These are phyloP conservation scores for Collybiopsis confluens DNA, from an alignment of 768 basidiomycete species.

Conservation along the genomic window DNA sequence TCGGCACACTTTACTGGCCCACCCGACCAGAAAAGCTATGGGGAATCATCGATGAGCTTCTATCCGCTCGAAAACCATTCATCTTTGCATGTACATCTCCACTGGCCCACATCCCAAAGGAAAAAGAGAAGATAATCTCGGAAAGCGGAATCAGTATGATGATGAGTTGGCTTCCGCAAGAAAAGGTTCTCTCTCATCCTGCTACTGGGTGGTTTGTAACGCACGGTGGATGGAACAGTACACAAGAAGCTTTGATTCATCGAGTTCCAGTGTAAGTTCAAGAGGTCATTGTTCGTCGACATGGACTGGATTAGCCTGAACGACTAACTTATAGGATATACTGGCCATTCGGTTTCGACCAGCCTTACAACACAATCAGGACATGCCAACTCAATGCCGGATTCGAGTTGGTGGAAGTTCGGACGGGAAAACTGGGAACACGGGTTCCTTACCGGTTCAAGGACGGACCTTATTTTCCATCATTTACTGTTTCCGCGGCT, in stretches of 20 bases:
- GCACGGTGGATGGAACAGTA: conserved; percentile 9
- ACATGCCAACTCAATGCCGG: conserved; percentile 2
- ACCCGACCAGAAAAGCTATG: not conserved
- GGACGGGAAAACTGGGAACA: conserved; percentile 1
- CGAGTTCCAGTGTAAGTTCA: conserved; percentile 1
- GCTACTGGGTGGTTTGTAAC: conserved; percentile 8
- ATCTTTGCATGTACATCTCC: conserved; percentile 1
- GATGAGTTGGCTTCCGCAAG: not conserved
- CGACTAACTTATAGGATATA: not conserved
- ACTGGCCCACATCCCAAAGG: not conserved
- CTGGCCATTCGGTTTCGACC: conserved; percentile 3
- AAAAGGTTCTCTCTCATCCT: conserved; percentile 3
- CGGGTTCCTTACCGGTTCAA: not conserved
- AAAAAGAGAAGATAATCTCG: not conserved
- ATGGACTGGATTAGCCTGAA: not conserved
- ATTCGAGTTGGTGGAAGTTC: conserved; percentile 4
- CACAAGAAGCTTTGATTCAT: conserved; percentile 5
- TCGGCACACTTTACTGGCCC: conserved; percentile 7
- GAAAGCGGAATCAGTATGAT: conserved; percentile 5
- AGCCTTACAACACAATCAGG: conserved; percentile 4
- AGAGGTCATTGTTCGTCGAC: not conserved
- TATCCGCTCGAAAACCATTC: not conserved
- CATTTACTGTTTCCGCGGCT: conserved; percentile 1
- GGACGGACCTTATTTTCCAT: not conserved
- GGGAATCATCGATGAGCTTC: conserved; percentile 6